These are phyloP conservation scores for Apiotrichum gracile DNA, from an alignment of 1,284 basidiomycete species.

Conservation along the genomic window DNA sequence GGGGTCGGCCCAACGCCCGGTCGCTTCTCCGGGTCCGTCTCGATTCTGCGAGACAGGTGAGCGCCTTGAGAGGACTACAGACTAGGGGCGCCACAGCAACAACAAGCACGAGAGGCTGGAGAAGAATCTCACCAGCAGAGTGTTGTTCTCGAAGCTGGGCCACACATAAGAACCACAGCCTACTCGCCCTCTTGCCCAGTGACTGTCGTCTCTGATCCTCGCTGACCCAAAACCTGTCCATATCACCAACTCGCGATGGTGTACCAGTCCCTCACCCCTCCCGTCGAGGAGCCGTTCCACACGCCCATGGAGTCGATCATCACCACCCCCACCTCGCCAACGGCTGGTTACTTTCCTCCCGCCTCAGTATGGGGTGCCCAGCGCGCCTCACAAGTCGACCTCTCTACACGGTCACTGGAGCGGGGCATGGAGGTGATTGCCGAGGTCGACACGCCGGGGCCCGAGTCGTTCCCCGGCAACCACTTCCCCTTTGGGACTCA, in stretches of 20 bases:
- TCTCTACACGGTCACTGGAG: neutral
- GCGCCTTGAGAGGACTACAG: no score
- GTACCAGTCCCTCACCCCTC: neutral
- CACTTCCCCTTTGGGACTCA: neutral
- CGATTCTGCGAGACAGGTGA: no score
- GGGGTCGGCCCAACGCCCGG: no score
- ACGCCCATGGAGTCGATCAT: neutral
- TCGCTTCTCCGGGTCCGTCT: no score
- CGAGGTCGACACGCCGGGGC: neutral
- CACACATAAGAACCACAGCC: no score
- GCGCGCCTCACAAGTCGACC: neutral
- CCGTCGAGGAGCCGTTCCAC: neutral
- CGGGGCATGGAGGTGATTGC: neutral
- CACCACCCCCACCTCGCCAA: neutral
- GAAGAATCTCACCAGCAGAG: no score
- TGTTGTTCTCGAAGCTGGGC: no score
- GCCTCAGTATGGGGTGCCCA: neutral
- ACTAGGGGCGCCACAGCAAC: no score
- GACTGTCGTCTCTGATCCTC: no score
- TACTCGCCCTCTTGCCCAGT: no score
- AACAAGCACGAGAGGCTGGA: no score
- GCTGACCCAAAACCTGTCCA: no score
- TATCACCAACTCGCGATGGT: neutral
- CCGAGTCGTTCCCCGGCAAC: neutral
- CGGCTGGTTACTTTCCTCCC: neutral